phyloP scores from a whole-genome alignment of 2,329 filamentous ascomycete genomes.

The Paramyrothecium roridum region DNA sequence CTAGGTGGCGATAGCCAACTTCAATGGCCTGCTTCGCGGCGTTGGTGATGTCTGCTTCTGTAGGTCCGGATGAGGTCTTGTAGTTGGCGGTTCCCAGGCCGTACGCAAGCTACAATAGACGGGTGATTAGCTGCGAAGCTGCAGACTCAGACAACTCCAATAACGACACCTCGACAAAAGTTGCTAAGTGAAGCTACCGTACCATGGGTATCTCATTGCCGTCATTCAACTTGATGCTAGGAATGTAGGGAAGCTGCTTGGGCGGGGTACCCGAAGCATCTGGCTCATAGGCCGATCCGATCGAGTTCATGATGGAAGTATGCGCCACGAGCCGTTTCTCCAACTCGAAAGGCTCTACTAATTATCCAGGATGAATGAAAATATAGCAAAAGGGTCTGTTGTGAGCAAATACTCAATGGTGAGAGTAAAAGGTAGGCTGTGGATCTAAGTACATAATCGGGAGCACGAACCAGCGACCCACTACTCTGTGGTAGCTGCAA shows the following conservation, averaged over 20 bases:
- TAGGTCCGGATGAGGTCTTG: slow-evolving; percentile 47
- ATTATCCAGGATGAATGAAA: background rate
- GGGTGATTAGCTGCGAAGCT: background rate
- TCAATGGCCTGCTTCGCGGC: slow-evolving; percentile 60
- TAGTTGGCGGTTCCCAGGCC: slow-evolving; percentile 68
- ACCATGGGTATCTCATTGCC: slow-evolving; percentile 70
- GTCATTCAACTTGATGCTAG: slow-evolving; percentile 68
- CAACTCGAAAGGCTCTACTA: too few relatives aligned
- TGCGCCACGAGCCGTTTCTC: too few relatives aligned
- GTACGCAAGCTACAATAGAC: slow-evolving; percentile 55
- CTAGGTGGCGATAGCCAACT: slow-evolving; percentile 69
- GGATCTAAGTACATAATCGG: too few relatives aligned
- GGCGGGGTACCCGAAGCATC: slow-evolving; percentile 34
- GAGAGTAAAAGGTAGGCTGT: too few relatives aligned
- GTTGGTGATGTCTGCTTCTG: slow-evolving; percentile 52
- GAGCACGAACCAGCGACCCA: too few relatives aligned
- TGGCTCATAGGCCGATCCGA: slow-evolving; percentile 32
- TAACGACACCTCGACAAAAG: background rate
- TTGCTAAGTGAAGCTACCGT: slow-evolving; percentile 14
- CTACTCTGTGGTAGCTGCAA: too few relatives aligned
- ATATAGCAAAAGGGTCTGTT: too few relatives aligned
- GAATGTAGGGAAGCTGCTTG: slow-evolving; percentile 42
- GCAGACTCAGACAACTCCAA: background rate
- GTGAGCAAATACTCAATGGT: too few relatives aligned
- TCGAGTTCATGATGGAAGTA: slow-evolving; percentile 37